Base-by-base conservation (phyloP, 164 flowering plant species). In the Vitis rotundifolia region DNA sequence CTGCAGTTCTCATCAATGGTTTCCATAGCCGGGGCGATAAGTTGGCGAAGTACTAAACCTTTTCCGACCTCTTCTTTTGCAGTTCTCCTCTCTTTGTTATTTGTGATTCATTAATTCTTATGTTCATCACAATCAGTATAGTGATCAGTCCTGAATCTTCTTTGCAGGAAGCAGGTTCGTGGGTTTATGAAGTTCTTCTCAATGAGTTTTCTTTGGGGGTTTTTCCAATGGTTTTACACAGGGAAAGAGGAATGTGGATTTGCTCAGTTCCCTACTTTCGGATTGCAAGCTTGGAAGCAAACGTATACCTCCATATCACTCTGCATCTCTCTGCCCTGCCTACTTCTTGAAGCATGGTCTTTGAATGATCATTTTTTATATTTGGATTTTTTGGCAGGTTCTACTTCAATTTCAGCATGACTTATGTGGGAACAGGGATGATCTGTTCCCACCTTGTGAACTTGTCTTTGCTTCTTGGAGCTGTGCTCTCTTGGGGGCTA, bases 1-100 rank as follows among this genome's bases (percentile, higher is more conserved):
- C 95, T 57, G 97, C 92, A 29, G 85, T 94, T 79, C 90, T 94
- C 76, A 94, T 94, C 65, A 89, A 94, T 77, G 98, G 97, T 50
- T 92, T 94, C 77, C 98, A 94, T 59, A 79, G 71, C 55, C 73
- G 71, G 44, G 92, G 86, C 29, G 95, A 92, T 55, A 77, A 88
- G 51, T 72, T 73, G 73, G 92, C 97, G 53, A 91, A 76, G 98
- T 94, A 84, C 13, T 37, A 11, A 4, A 0, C 48, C 15, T 2
- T 59, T 28, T 11, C 10, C 13, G 2, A n/a, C 22, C 5, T 19
- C 3, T 11, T 64, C 37, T 48, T 73, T 51, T 67, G 11, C 18
- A 2, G 6, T 15, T 28, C 3, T 53, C 26, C 26, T 22, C 29
- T 31, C 37, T 31, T 3, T 59, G 1, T 55, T 12, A 15, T 12